Evolutionary conservation across 306 rosid species (phyloP), one percentile per base, ranked within the genome.

Genomic region (Malus orientalis): DNA sequence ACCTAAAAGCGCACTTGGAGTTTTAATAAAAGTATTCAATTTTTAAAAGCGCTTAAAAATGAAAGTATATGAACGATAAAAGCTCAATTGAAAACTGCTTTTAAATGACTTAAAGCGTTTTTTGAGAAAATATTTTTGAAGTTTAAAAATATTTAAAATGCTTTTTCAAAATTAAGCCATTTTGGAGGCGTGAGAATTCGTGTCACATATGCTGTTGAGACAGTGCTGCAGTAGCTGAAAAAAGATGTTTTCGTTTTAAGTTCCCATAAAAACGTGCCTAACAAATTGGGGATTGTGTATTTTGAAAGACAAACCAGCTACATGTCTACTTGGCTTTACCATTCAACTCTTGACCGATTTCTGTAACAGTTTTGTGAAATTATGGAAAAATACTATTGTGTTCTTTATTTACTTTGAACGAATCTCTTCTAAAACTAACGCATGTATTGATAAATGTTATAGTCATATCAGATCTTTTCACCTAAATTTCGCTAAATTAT

Each of bases 401-500:
- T 64, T 19, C 6, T 64, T 15, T 15, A 14, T 47, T 1, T 15
- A 49, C 20, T 64, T 32, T 8, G 25, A 8, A 3, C 44, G 14
- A 18, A 7, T 18, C 63, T 22, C 16, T 58, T 70, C 42, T 70
- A 70, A 42, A 70, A 49, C 19, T 30, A 49, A 49, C 55, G 18
- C 12, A 54, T 53, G 22, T 11, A 6, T 6, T 3, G 2, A 38
- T 58, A 36, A 33, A 3, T 53, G 55, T 49, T 2, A 1, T 16
- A 49, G 19, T 6, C 20, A 15, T 49, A 15, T 49, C 55, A 49
- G 8, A 49, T 49, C 2, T 14, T 15, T 14, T 49, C 15, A 49
- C 2, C 1, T 4, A 1, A 2, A 1, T 14, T 49, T 2, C 0
- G 6, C 19, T 1, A 49, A 14, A 49, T 4, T 49, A 6, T 49